Conservation (phyloP, 306 rosid species). For the Prosopis cineraria region DNA sequence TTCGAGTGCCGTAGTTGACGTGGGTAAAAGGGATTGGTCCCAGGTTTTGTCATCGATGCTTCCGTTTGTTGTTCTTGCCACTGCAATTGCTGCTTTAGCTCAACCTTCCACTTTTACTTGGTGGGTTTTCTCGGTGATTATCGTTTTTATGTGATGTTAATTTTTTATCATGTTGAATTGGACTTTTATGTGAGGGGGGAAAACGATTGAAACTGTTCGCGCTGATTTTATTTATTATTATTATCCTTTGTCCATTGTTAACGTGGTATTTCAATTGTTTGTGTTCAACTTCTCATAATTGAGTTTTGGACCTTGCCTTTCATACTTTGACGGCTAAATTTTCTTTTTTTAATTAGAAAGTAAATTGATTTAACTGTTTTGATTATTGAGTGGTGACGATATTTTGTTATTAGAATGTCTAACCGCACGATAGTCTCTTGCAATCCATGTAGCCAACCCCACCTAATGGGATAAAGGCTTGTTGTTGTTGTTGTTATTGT, state of each 20-base stretch:
- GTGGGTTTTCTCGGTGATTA: constrained; percentile 39
- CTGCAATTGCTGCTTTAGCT: constrained; percentile 85
- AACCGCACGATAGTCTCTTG: too few relatives aligned
- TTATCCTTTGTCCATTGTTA: not conserved
- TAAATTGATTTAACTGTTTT: constrained; percentile 3
- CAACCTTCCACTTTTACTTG: constrained; percentile 95
- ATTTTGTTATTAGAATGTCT: constrained; percentile 12
- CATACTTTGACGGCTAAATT: not conserved
- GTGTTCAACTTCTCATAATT: not conserved
- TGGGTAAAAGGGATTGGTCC: constrained; percentile 54
- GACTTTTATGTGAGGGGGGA: not conserved
- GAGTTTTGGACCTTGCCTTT: not conserved
- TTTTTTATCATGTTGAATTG: not conserved
- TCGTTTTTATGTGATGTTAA: not conserved
- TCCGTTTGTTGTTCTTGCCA: constrained; percentile 89
- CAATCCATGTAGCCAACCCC: too few relatives aligned
- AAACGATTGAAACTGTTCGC: not conserved
- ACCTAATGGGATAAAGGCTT: too few relatives aligned
- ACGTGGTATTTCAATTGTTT: not conserved
- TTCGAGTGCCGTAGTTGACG: constrained; percentile 35
- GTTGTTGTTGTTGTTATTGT: too few relatives aligned
- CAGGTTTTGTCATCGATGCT: constrained; percentile 81
- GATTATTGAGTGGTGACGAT: constrained; percentile 3
- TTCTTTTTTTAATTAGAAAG: not conserved
- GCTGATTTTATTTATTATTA: not conserved